Percentiles rank a stretch among this genome's conserved stretches.
Evolutionary conservation across 2,329 filamentous ascomycete genomes (phyloP).

Genomic region (Hypoxylon sp.): DNA sequence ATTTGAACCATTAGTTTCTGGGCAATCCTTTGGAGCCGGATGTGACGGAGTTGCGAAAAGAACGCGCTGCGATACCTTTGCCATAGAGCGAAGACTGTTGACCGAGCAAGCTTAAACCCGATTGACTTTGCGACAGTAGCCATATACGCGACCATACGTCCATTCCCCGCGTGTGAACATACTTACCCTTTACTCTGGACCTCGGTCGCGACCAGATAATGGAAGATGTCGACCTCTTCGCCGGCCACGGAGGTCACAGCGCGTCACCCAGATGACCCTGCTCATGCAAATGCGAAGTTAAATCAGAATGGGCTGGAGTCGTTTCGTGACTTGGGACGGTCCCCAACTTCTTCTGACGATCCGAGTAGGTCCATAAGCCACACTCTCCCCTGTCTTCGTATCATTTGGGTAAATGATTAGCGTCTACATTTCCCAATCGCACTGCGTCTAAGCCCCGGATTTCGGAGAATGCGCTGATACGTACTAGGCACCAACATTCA

Average conservation of each 20-base stretch:
- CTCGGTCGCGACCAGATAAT: slow-evolving; percentile 43
- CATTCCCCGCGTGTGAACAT: slow-evolving; percentile 2
- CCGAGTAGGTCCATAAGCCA: slow-evolving; percentile 30
- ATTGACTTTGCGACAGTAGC: not conserved
- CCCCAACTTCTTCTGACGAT: slow-evolving; percentile 41
- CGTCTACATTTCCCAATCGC: not conserved
- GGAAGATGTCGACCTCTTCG: slow-evolving; percentile 52
- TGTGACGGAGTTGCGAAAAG: slow-evolving; percentile 35
- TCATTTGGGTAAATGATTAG: slow-evolving; percentile 17
- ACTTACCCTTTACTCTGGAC: slow-evolving; percentile 7
- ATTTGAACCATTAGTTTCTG: slow-evolving; percentile 11
- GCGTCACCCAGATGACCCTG: slow-evolving; percentile 37
- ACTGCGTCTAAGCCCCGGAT: slow-evolving; percentile 1
- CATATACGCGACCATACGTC: slow-evolving; percentile 14
- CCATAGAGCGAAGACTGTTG: slow-evolving; percentile 9
- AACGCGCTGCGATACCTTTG: slow-evolving; percentile 17
- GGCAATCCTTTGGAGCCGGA: slow-evolving; percentile 36
- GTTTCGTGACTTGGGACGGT: slow-evolving; percentile 30
- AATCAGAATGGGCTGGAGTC: slow-evolving; percentile 33
- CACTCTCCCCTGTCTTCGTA: slow-evolving; percentile 7
- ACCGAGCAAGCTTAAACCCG: slow-evolving; percentile 14
- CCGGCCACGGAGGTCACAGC: slow-evolving; percentile 47
- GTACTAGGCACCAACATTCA: slow-evolving; percentile 47
- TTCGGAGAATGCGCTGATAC: slow-evolving; percentile 20
- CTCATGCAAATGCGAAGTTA: slow-evolving; percentile 24